Percentiles rank a stretch among this genome's conserved stretches.
Conservation (phyloP, 495 filamentous ascomycete species). For the Tuber calosporum region DNA sequence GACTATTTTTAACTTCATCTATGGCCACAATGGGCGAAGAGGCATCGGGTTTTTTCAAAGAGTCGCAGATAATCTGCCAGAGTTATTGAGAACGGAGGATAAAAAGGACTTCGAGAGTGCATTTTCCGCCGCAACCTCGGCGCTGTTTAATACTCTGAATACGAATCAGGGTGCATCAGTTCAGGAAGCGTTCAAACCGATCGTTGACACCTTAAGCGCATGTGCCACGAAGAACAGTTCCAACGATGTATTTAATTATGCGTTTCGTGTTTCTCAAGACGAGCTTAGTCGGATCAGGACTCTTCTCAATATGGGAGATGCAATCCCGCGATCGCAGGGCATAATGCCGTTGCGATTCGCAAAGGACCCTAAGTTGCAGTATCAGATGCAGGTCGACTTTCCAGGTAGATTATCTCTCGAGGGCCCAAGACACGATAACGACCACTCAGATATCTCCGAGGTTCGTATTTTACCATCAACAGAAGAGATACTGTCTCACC, state of each 20-base stretch:
- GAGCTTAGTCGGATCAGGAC: constrained; percentile 37
- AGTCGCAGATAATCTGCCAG: constrained; percentile 14
- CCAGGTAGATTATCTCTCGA: constrained; percentile 51
- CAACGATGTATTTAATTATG: constrained; percentile 20
- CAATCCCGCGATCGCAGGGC: constrained; percentile 35
- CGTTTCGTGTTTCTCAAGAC: constrained; percentile 19
- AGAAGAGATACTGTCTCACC: constrained; percentile 52
- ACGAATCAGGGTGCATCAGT: constrained; percentile 36
- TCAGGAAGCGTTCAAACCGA: constrained; percentile 24
- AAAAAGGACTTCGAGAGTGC: constrained; percentile 20
- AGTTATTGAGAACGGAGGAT: constrained; percentile 5
- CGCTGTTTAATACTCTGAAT: constrained; percentile 25
- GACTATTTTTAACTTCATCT: constrained; percentile 55
- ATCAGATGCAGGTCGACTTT: constrained; percentile 46
- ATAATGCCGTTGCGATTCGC: not conserved
- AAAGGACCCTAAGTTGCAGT: constrained; percentile 19
- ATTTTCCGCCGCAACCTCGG: constrained; percentile 15
- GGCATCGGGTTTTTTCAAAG: constrained; percentile 45
- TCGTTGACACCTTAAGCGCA: constrained; percentile 11
- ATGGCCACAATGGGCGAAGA: constrained; percentile 48
- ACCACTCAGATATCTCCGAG: constrained; percentile 53
- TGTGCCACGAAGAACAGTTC: not conserved
- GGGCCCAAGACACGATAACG: constrained; percentile 62
- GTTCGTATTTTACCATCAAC: constrained; percentile 59
- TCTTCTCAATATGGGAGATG: constrained; percentile 45